Conservation (phyloP, 2,329 filamentous ascomycete species). For the Aspergillus sp. region DNA sequence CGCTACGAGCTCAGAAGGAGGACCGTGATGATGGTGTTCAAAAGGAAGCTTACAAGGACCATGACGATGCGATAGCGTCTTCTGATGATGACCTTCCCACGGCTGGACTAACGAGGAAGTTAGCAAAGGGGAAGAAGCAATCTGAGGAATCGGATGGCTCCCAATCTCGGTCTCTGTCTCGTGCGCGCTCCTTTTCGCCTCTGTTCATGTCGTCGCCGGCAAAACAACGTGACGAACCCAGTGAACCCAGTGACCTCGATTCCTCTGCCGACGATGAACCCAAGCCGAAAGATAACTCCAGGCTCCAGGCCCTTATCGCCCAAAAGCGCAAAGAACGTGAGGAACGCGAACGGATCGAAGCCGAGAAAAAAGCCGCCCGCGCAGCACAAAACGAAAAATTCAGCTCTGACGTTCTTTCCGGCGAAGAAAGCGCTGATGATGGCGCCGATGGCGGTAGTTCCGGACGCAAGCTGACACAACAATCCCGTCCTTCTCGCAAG, state of each 20-base stretch:
- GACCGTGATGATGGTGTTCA: slow-evolving; percentile 6
- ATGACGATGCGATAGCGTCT: too few relatives aligned
- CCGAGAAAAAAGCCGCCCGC: slow-evolving; percentile 32
- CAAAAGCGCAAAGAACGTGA: slow-evolving; percentile 64
- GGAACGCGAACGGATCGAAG: slow-evolving; percentile 53
- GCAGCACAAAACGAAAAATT: slow-evolving; percentile 24
- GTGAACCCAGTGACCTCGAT: slow-evolving; percentile 11
- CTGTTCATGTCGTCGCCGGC: slow-evolving; percentile 38
- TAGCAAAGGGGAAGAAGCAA: slow-evolving; percentile 22
- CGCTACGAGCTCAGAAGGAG: slow-evolving; percentile 10
- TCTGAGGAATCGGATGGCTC: slow-evolving; percentile 13
- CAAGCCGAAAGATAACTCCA: slow-evolving; percentile 41
- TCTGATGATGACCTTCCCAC: slow-evolving; percentile 24
- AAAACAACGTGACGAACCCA: slow-evolving; percentile 5
- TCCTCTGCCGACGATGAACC: slow-evolving; percentile 17
- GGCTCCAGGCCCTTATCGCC: slow-evolving; percentile 64
- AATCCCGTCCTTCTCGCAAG: slow-evolving; percentile 61
- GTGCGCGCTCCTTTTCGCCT: slow-evolving; percentile 27
- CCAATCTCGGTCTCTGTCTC: slow-evolving; percentile 15
- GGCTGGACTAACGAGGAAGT: slow-evolving; percentile 21
- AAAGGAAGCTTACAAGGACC: background rate
- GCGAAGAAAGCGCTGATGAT: slow-evolving; percentile 45
- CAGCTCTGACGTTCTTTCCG: slow-evolving; percentile 37
- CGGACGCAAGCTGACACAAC: slow-evolving; percentile 60
- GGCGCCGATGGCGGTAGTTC: slow-evolving; percentile 51